These are phyloP conservation scores for Alternaria tenuissima DNA, from an alignment of 2,329 filamentous ascomycete species.

Conservation along the genomic window DNA sequence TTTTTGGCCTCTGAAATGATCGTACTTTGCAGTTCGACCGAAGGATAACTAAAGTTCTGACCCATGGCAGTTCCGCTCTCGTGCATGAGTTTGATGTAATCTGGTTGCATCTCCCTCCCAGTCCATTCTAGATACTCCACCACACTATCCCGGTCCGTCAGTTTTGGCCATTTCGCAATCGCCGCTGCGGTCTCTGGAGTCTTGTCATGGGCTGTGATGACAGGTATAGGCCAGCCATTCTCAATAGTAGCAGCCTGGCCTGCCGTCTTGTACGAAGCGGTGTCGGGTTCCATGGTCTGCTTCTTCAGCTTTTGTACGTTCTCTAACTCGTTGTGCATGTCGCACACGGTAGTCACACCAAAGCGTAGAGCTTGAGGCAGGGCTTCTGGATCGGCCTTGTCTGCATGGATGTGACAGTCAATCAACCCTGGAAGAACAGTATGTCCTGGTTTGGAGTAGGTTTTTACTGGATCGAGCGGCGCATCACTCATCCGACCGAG, in stretches of 20 bases:
- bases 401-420: constrained; percentile 60
- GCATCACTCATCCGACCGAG: constrained; percentile 32
- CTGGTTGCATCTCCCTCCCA: constrained; percentile 51
- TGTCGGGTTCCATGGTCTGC: constrained; percentile 44
- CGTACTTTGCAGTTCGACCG: constrained; percentile 55
- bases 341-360: constrained; percentile 61
- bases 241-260: constrained; percentile 60
- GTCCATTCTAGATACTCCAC: constrained; percentile 54
- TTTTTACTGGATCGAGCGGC: constrained; percentile 26
- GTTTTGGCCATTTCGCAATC: constrained; percentile 58
- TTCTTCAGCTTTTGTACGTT: constrained; percentile 41
- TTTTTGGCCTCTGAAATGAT: constrained; percentile 54
- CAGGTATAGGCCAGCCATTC: constrained; percentile 60
- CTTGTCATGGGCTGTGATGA: constrained; percentile 53
- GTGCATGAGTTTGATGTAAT: constrained; percentile 63
- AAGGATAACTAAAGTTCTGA: constrained; percentile 49
- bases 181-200: constrained; percentile 47
- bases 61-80: constrained; percentile 56
- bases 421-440: constrained; percentile 62
- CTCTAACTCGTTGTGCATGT: constrained; percentile 55
- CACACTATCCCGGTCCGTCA: constrained; percentile 54
- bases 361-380: constrained; percentile 58
- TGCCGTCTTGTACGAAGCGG: constrained; percentile 60
- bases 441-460: constrained; percentile 56
- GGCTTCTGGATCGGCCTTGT: constrained; percentile 51